phyloP scores from a whole-genome alignment of 805 yeast genomes.

The Candida saitoana region DNA sequence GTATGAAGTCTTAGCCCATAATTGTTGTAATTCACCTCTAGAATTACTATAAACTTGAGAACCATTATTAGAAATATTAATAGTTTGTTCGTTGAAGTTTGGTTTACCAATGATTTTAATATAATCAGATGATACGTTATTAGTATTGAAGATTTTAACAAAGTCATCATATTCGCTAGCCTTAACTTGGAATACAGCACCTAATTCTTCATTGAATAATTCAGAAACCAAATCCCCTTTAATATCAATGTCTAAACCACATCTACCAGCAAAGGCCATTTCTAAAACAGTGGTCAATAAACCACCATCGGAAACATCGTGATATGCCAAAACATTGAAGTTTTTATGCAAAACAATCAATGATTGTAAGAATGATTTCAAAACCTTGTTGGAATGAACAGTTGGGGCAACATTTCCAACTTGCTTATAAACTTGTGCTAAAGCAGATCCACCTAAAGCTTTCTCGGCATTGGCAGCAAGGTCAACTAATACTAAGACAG shows the following conservation, averaged over 20 bases:
- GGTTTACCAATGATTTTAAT: slow-evolving; percentile 71
- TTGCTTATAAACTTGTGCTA: slow-evolving; percentile 89
- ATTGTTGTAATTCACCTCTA: slow-evolving; percentile 70
- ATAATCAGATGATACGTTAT: slow-evolving; percentile 53
- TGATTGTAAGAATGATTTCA: slow-evolving; percentile 69
- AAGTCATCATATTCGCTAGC: slow-evolving; percentile 52
- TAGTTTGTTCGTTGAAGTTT: slow-evolving; percentile 44
- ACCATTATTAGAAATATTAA: slow-evolving; percentile 48
- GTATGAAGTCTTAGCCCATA: slow-evolving; percentile 87
- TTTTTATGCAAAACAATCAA: slow-evolving; percentile 66
- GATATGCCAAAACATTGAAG: slow-evolving; percentile 76
- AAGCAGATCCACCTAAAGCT: slow-evolving; percentile 88
- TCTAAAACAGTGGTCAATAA: slow-evolving; percentile 77
- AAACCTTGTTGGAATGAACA: slow-evolving; percentile 61
- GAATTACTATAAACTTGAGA: slow-evolving; percentile 45
- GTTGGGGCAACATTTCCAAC: slow-evolving; percentile 81
- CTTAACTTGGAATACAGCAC: slow-evolving; percentile 88
- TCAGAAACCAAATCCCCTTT: slow-evolving; percentile 45
- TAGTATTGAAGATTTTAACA: slow-evolving; percentile 46
- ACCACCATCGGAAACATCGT: slow-evolving; percentile 97
- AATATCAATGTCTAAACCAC: slow-evolving; percentile 64
- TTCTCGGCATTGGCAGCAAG: slow-evolving; percentile 50
- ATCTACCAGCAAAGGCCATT: slow-evolving; percentile 96
- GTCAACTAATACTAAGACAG: slow-evolving; percentile 76
- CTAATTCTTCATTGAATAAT: slow-evolving; percentile 89